phyloP scores from a whole-genome alignment of 106 monocot genomes.

The Dioscorea dumetorum region DNA sequence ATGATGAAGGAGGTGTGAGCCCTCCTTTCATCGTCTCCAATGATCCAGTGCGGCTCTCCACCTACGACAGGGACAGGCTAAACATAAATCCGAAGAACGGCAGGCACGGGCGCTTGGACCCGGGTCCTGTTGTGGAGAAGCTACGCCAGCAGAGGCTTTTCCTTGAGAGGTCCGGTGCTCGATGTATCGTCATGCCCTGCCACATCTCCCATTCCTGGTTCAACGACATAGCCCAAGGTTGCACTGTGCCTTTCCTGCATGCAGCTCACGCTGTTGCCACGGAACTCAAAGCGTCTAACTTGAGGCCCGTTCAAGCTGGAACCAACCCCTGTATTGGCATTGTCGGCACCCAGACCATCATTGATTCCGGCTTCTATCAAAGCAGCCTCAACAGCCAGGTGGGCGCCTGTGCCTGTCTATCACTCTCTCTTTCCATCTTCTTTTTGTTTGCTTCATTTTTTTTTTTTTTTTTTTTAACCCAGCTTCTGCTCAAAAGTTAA shows the following conservation, averaged over 20 bases:
- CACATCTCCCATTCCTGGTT: constrained; percentile 43
- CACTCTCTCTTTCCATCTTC: neutral
- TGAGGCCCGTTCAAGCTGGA: constrained; percentile 61
- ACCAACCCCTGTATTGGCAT: constrained; percentile 48
- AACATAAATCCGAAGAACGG: neutral
- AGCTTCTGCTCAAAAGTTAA: neutral
- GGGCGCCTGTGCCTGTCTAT: neutral
- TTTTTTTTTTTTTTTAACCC: neutral
- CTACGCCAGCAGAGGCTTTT: constrained; percentile 40
- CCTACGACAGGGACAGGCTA: constrained; percentile 1
- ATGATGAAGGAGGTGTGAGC: constrained; percentile 12
- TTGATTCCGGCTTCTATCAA: constrained; percentile 30
- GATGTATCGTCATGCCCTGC: constrained; percentile 74
- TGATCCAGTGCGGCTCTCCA: constrained; percentile 20
- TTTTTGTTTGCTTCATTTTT: neutral
- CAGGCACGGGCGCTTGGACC: neutral
- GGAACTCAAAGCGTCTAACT: constrained; percentile 40
- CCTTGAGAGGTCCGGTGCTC: constrained; percentile 54
- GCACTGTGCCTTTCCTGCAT: constrained; percentile 67
- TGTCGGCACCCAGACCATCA: constrained; percentile 21
- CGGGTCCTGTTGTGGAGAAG: constrained; percentile 26
- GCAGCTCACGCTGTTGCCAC: constrained; percentile 43
- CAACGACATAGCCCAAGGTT: constrained; percentile 36
- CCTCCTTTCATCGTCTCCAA: constrained; percentile 61
- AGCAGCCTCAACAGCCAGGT: constrained; percentile 55